These are phyloP conservation scores for Phalaenopsis hybrid DNA, from an alignment of 116 monocot genomes.

Conservation along the genomic window DNA sequence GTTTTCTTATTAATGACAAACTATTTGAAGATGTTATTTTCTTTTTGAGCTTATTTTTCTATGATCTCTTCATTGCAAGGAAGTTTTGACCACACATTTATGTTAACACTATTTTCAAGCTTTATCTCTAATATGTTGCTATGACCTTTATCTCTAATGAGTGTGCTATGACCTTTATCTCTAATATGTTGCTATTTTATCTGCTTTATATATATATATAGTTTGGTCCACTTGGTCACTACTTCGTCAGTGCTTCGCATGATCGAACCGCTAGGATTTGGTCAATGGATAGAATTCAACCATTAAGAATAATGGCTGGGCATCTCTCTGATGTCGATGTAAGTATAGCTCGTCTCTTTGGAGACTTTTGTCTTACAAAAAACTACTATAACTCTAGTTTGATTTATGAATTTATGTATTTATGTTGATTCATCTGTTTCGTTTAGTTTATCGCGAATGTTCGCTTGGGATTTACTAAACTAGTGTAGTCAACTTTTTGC, in stretches of 20 bases:
- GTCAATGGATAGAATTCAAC: slow-evolving; percentile 97
- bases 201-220: slow-evolving; percentile 22
- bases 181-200: no score
- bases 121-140: no score
- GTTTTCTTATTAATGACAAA: background rate
- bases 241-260: slow-evolving; percentile 96
- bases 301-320: slow-evolving; percentile 97
- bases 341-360: slow-evolving; percentile 13
- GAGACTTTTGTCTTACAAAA: background rate
- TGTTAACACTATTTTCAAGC: background rate
- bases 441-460: background rate
- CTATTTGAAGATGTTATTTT: background rate
- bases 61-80: background rate
- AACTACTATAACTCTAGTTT: background rate
- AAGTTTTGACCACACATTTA: background rate
- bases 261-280: slow-evolving; percentile 98
- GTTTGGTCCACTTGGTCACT: slow-evolving; percentile 98
- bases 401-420: background rate
- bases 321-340: slow-evolving; percentile 99
- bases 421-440: background rate
- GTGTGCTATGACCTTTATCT: no score
- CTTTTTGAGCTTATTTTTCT: background rate
- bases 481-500: background rate
- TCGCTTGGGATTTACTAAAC: background rate
- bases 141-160: no score